Base-by-base conservation (phyloP, 1,284 basidiomycete genomes). In the Coniferiporia sulphurascens region DNA sequence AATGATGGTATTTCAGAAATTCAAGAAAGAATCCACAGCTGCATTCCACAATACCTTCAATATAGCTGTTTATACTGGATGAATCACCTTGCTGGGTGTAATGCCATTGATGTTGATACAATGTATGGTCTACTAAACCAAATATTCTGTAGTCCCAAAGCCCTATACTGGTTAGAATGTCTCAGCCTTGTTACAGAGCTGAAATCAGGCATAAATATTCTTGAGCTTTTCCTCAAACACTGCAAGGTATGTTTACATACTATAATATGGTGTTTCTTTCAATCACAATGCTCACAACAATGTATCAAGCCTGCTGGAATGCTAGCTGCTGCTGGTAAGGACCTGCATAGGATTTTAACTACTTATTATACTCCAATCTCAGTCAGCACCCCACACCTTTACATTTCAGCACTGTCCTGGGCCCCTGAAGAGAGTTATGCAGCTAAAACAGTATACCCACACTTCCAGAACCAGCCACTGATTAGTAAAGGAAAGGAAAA, bases 1-100 rank as follows among this genome's bases (percentile, higher is more conserved):
- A 72, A 74, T 51, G 8, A 13, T 8, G 60, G 69, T 10, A 44
- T 73, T 5, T 48, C 53, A 0, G 66, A 66, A 46, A 52, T 69
- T 10, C 15, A 35, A 13, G n/a, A 48, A 4, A 45, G 44, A 8
- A 34, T 56, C 10, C 2, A 9, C 22, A 7, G 2, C 3, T 4
- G n/a, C 12, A 56, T 56, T 8, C 13, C 45, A 17, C 34, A 9
- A 17, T 6, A 48, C 4, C 48, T 56, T 9, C 19, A 19, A 17
- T 56, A 56, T 19, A 49, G 44, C 34, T 48, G 45, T 15, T 2
- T 56, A n/a, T 38, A 56, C 32, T 56, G 45, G 55, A 34, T 22
- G 9, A 21, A 34, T n/a, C 55, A 56, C 22, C 17, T 56, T 15
- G 15, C 9, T n/a, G 27, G 27, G 3, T 27, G 27, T 27, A 27